A percentile compares a stretch with the other conserved stretches of the same genome.
Evolutionary conservation across 2,329 filamentous ascomycete species (phyloP).

Genomic region (Drechmeria coniospora): DNA sequence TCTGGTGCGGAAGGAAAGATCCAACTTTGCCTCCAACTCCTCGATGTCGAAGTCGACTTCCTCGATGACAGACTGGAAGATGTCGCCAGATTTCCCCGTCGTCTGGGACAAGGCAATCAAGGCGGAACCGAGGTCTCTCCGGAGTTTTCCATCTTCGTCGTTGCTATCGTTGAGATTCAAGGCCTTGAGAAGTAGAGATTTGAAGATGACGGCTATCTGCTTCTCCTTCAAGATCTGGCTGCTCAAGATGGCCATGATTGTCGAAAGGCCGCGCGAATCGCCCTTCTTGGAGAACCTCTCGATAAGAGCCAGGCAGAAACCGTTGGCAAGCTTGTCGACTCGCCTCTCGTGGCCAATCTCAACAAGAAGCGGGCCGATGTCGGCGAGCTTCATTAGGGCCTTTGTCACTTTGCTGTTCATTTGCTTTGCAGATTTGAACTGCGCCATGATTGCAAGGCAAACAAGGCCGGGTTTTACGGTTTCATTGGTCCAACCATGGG

Average conservation of each 20-base stretch:
- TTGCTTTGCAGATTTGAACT: conserved; percentile 56
- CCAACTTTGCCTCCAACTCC: conserved; percentile 58
- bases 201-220: conserved; percentile 50
- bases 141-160: conserved; percentile 37
- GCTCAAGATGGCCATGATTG: conserved; percentile 46
- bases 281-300: conserved; percentile 46
- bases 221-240: conserved; percentile 45
- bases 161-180: conserved; percentile 39
- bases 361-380: conserved; percentile 42
- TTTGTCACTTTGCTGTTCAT: conserved; percentile 57
- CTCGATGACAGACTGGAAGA: conserved; percentile 52
- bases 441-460: conserved; percentile 67
- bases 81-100: conserved; percentile 39
- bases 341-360: conserved; percentile 49
- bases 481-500: conserved; percentile 58
- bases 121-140: conserved; percentile 48
- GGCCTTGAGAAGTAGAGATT: conserved; percentile 45
- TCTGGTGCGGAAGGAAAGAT: conserved; percentile 48
- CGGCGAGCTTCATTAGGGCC: conserved; percentile 47
- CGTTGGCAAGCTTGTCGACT: conserved; percentile 56
- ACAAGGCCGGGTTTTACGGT: conserved; percentile 61
- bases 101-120: conserved; percentile 51
- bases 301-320: conserved; percentile 51
- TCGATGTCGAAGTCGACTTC: conserved; percentile 58
- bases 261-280: conserved; percentile 37